Evolutionary conservation across 768 basidiomycete genomes (phyloP).

Genomic region (Boletales sp.): DNA sequence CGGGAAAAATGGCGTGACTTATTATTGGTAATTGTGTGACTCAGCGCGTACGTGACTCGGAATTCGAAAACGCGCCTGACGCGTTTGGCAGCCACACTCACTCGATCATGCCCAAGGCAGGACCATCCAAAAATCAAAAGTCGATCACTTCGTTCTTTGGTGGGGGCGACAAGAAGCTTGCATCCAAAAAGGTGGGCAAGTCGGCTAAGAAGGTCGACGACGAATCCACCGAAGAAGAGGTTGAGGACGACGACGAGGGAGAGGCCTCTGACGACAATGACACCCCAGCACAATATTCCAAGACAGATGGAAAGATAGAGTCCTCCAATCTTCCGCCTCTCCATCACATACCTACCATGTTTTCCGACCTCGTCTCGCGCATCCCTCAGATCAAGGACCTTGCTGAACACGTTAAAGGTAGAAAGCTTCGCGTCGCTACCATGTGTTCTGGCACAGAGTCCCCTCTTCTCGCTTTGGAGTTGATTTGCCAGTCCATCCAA

Average conservation of each 20-base stretch:
- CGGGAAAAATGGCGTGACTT: not conserved
- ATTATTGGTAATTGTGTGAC: constrained; percentile 11
- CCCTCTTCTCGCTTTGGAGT: constrained; percentile 82
- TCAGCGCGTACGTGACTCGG: constrained; percentile 4
- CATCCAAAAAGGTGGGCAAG: constrained; percentile 27
- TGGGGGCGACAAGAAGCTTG: constrained; percentile 25
- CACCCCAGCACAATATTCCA: constrained; percentile 32
- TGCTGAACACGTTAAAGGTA: constrained; percentile 63
- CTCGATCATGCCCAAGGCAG: constrained; percentile 47
- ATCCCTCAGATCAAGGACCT: constrained; percentile 65
- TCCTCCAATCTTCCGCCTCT: constrained; percentile 75
- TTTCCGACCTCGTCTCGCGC: constrained; percentile 66
- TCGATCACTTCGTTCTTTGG: constrained; percentile 56
- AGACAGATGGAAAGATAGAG: constrained; percentile 41
- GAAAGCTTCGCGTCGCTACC: constrained; percentile 89
- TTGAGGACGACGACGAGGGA: constrained; percentile 28
- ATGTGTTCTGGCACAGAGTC: constrained; percentile 99
- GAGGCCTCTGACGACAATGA: constrained; percentile 31
- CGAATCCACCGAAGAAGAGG: constrained; percentile 29
- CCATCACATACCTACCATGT: constrained; percentile 65
- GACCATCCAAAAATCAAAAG: constrained; percentile 46
- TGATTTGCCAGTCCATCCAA: constrained; percentile 74
- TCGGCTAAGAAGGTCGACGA: constrained; percentile 32
- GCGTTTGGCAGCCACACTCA: constrained; percentile 6
- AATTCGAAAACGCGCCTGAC: constrained; percentile 7